Evolutionary conservation across 2,329 filamentous ascomycete species (phyloP), one percentile per base, ranked within the genome.

Genomic region (Zasmidium cellare): DNA sequence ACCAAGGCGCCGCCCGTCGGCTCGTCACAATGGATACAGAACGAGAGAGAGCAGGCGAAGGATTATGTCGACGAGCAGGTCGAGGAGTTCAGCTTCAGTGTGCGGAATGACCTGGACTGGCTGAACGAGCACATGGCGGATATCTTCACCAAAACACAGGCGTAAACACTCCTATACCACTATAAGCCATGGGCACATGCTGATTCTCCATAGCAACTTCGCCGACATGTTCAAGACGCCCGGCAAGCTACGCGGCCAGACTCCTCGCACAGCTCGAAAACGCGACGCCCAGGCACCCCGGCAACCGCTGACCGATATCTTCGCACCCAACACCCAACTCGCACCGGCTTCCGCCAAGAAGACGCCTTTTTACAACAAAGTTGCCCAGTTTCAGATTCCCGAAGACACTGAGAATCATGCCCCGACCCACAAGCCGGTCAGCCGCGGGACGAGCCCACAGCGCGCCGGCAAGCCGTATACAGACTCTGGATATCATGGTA

Each of bases 101-200:
- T 91, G 61, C 86, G 90, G 58, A 96, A 97, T 76, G 94, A 99
- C 74, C 80, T 97, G 70, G 92, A 97, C 73, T 99, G 94, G 94
- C 81, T 99, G 68, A 97, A 99, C 71, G 94, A 97, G 77, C 94
- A 99, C 75, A 97, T 99, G 93, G 86, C 86, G 51, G 91, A 96
- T 63, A 91, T 99, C 70, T 96, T 97, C 73, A 88, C 87, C 69
- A 87, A 88, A 67, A 89, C 92, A 71, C 86, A 92, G 76, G 85
- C 92, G 94, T 97, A 84, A 70, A 89, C 57, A 18, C 28, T 23
- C 25, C 25, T 24, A 3, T 22, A n/a, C 12, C 9, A 3, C 9
- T 9, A n/a, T 14, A 35, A 22, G 2, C n/a, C 24, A 24, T 52
- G 38, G 56, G 53, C 62, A 44, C 9, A 41, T 50, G 55, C 71